These are phyloP conservation scores for Pseudohyphozyma bogoriensis DNA, from an alignment of 768 basidiomycete species.

Conservation along the genomic window DNA sequence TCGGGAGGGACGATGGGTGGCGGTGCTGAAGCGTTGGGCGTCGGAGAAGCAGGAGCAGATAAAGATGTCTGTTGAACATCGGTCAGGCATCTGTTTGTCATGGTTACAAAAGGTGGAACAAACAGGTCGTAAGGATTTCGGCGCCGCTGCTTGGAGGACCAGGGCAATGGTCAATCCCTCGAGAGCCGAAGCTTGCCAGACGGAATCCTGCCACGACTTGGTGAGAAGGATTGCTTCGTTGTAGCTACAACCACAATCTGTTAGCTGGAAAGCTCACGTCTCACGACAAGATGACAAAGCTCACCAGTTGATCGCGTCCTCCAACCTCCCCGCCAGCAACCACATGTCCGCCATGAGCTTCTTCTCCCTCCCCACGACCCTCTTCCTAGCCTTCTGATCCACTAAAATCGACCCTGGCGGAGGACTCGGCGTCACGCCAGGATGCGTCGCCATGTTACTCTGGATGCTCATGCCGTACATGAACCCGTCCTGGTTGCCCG, in stretches of 20 bases:
- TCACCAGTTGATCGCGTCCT: slow-evolving; percentile 73
- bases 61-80: slow-evolving; percentile 46
- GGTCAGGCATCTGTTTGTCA: neutral
- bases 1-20: slow-evolving; percentile 9
- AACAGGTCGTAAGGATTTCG: slow-evolving; percentile 17
- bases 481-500: slow-evolving; percentile 20
- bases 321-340: slow-evolving; percentile 70
- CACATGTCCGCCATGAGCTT: slow-evolving; percentile 85
- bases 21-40: slow-evolving; percentile 10
- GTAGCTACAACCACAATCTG: slow-evolving; percentile 49
- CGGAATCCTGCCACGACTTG: slow-evolving; percentile 59
- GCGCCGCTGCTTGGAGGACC: slow-evolving; percentile 54
- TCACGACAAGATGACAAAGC: slow-evolving; percentile 27
- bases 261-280: neutral
- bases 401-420: slow-evolving; percentile 18
- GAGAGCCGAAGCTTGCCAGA: slow-evolving; percentile 81
- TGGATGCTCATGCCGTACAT: slow-evolving; percentile 15
- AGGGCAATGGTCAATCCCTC: slow-evolving; percentile 75
- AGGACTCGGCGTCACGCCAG: slow-evolving; percentile 5
- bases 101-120: neutral
- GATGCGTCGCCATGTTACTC: slow-evolving; percentile 12
- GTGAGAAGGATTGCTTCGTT: slow-evolving; percentile 71
- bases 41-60: slow-evolving; percentile 39
- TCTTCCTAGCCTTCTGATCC: slow-evolving; percentile 20
- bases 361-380: slow-evolving; percentile 54